A percentile compares a stretch with the other conserved stretches of the same genome.
phyloP scores from a whole-genome alignment of 1,284 basidiomycete genomes.

The Sanghuangporus baumii region DNA sequence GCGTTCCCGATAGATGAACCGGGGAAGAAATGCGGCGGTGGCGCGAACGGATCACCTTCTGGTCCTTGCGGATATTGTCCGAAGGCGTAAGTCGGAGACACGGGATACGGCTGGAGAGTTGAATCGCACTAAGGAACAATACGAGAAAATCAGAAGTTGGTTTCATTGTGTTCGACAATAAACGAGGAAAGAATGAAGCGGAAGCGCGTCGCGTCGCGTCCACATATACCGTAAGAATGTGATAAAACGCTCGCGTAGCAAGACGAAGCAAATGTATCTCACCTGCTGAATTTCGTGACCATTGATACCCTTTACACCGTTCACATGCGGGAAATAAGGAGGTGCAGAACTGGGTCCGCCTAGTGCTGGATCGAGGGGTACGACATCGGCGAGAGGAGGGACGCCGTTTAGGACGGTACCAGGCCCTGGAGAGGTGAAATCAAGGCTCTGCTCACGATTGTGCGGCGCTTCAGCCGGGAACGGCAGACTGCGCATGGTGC shows the following conservation, averaged over 20 bases:
- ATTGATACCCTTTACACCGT: constrained; percentile 10
- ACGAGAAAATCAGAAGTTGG: not conserved
- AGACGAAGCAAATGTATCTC: not conserved
- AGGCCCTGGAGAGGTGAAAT: constrained; percentile 14
- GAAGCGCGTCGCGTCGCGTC: constrained; percentile 18
- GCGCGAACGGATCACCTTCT: constrained; percentile 76
- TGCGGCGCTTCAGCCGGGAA: constrained; percentile 13
- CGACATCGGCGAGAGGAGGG: constrained; percentile 4
- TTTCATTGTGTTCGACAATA: not conserved
- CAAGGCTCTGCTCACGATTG: constrained; percentile 18
- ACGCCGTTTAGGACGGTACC: not conserved
- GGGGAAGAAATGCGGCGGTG: constrained; percentile 45
- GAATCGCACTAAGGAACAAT: not conserved
- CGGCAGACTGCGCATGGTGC: constrained; percentile 17
- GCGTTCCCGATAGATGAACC: constrained; percentile 22
- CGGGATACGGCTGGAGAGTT: not conserved
- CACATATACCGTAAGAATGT: not conserved
- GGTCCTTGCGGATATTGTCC: constrained; percentile 60
- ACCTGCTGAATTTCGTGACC: constrained; percentile 4
- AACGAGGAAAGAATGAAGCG: not conserved
- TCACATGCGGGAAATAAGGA: constrained; percentile 2
- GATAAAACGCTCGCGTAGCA: constrained; percentile 10
- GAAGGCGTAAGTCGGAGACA: constrained; percentile 6
- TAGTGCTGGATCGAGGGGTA: constrained; percentile 13
- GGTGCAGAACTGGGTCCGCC: constrained; percentile 4